Percentiles rank a stretch among this genome's conserved stretches.
Evolutionary conservation across 768 basidiomycete genomes (phyloP).

Genomic region (Lactifluus volemus): DNA sequence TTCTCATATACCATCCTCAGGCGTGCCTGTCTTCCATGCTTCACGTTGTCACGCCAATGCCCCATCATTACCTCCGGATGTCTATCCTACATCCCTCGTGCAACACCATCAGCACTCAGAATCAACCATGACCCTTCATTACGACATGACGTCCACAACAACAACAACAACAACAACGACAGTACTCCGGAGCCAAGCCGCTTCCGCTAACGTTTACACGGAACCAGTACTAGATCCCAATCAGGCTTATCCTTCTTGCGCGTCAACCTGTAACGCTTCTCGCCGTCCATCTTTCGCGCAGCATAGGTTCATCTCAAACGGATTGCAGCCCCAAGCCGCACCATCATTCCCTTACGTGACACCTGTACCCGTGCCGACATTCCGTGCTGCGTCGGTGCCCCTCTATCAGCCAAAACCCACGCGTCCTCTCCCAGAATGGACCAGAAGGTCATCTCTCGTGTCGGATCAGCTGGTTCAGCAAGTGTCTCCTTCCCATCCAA

Average conservation of each 20-base stretch:
- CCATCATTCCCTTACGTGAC: not conserved
- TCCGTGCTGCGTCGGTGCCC: not conserved
- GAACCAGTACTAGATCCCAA: not conserved
- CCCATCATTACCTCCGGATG: not conserved
- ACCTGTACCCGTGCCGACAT: not conserved
- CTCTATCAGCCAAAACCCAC: constrained; percentile 14
- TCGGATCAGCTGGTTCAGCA: constrained; percentile 3
- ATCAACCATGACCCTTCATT: not conserved
- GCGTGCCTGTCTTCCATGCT: not conserved
- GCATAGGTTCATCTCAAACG: not conserved
- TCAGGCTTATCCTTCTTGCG: not conserved
- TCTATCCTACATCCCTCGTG: not conserved
- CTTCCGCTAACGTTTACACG: not conserved
- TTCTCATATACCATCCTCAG: not conserved
- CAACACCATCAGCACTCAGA: not conserved
- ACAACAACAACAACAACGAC: not conserved
- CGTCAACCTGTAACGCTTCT: not conserved
- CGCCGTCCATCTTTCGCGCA: not conserved
- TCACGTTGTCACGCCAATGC: not conserved
- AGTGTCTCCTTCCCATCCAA: not conserved
- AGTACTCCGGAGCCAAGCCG: not conserved
- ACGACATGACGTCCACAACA: not conserved
- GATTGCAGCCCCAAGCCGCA: not conserved
- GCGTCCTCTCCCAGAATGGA: constrained; percentile 18
- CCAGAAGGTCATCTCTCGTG: constrained; percentile 8